Percentiles rank a stretch among this genome's conserved stretches.
Evolutionary conservation across 352 stramenopile genomes (phyloP).

Genomic region (Pythium periplocum): DNA sequence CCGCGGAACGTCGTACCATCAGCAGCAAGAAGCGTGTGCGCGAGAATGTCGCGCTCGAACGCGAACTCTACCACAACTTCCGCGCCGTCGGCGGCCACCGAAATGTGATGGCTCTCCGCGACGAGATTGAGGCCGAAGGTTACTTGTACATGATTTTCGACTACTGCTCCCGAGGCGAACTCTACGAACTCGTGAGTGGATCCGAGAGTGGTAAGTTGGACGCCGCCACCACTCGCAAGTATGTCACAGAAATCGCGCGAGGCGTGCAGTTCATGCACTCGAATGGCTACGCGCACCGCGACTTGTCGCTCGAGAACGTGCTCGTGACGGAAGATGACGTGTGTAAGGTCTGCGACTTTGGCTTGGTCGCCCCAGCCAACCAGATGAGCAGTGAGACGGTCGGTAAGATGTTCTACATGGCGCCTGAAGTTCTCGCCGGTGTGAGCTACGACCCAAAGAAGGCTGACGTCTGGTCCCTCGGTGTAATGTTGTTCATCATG

Average conservation of each 20-base stretch:
- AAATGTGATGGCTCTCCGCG: slow-evolving; percentile 60
- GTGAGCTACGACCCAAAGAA: slow-evolving; percentile 62
- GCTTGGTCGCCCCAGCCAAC: slow-evolving; percentile 48
- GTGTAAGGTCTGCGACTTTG: slow-evolving; percentile 82
- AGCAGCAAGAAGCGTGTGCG: slow-evolving; percentile 66
- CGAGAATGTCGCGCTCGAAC: slow-evolving; percentile 78
- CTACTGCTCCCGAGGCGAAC: slow-evolving; percentile 61
- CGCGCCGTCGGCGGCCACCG: slow-evolving; percentile 51
- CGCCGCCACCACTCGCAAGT: slow-evolving; percentile 32
- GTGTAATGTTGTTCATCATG: slow-evolving; percentile 86
- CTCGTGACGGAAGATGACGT: slow-evolving; percentile 64
- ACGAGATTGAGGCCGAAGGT: slow-evolving; percentile 76
- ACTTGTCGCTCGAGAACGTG: slow-evolving; percentile 84
- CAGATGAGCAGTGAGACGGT: slow-evolving; percentile 46
- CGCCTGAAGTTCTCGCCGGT: slow-evolving; percentile 66
- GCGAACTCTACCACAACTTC: slow-evolving; percentile 61
- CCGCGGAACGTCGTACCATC: slow-evolving; percentile 50
- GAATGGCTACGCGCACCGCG: slow-evolving; percentile 72
- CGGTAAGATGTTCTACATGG: slow-evolving; percentile 87
- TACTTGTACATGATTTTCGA: slow-evolving; percentile 80
- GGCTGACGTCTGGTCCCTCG: slow-evolving; percentile 81
- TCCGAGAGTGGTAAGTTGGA: slow-evolving; percentile 48
- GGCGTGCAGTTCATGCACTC: slow-evolving; percentile 74
- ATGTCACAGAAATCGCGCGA: slow-evolving; percentile 60
- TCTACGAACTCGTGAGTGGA: slow-evolving; percentile 73